These are phyloP conservation scores for Tulasnella sp. DNA, from an alignment of 768 basidiomycete genomes.

Conservation along the genomic window DNA sequence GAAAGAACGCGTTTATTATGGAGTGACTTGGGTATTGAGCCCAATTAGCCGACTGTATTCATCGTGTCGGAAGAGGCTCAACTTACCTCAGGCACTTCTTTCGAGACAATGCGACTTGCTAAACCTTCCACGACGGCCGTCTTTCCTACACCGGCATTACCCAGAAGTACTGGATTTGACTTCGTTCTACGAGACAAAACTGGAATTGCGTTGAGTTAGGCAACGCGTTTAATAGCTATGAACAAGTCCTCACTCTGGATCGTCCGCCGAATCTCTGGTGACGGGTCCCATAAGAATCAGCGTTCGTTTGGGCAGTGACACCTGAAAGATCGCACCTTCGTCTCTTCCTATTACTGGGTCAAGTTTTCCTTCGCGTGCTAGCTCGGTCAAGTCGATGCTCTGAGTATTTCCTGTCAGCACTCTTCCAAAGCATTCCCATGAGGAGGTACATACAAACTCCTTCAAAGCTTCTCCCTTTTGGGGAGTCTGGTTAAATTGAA, in stretches of 20 bases:
- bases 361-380: slow-evolving; percentile 78
- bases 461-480: slow-evolving; percentile 82
- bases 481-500: slow-evolving; percentile 30
- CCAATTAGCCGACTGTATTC: neutral
- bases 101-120: slow-evolving; percentile 78
- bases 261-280: slow-evolving; percentile 75
- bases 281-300: slow-evolving; percentile 25
- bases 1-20: slow-evolving; percentile 85
- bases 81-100: slow-evolving; percentile 84
- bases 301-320: neutral
- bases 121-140: slow-evolving; percentile 90
- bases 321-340: slow-evolving; percentile 51
- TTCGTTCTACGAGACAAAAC: slow-evolving; percentile 86
- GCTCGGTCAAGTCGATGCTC: slow-evolving; percentile 80
- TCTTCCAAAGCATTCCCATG: neutral
- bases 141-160: slow-evolving; percentile 59
- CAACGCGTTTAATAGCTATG: neutral
- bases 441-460: slow-evolving; percentile 56
- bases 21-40: slow-evolving; percentile 53
- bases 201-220: slow-evolving; percentile 34
- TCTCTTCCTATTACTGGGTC: slow-evolving; percentile 90
- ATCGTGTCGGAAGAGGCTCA: neutral
- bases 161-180: slow-evolving; percentile 69
- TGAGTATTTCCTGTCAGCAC: slow-evolving; percentile 37
- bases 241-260: slow-evolving; percentile 59